phyloP scores from a whole-genome alignment of 2,329 filamentous ascomycete genomes.

The Colletotrichum eleusines region DNA sequence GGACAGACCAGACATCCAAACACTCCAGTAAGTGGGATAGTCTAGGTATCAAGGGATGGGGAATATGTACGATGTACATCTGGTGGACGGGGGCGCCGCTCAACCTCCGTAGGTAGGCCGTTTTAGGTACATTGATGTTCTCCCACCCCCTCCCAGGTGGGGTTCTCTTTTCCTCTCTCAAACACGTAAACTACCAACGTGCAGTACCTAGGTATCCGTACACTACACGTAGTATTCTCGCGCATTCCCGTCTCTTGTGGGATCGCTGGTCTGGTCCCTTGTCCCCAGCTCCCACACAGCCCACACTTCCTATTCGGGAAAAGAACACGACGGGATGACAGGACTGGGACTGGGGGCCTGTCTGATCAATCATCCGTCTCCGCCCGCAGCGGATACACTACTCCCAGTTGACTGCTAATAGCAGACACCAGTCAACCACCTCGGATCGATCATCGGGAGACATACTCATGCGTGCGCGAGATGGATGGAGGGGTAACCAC shows the following conservation, averaged over 20 bases:
- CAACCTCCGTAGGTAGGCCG: conserved; percentile 49
- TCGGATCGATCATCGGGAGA: neutral
- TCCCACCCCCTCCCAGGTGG: conserved; percentile 27
- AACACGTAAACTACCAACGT: too few species aligned
- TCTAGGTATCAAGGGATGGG: conserved; percentile 13
- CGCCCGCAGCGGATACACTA: neutral
- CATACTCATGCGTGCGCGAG: conserved; percentile 4
- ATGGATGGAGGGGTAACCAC: neutral
- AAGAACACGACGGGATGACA: conserved; percentile 33
- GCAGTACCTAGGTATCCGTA: too few species aligned
- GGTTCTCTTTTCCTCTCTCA: conserved; percentile 1
- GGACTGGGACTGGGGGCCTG: neutral
- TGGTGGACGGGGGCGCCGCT: conserved; percentile 40
- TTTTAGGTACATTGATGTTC: conserved; percentile 54
- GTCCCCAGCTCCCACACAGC: conserved; percentile 31
- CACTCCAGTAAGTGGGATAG: too few species aligned
- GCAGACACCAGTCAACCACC: neutral
- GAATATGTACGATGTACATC: too few species aligned
- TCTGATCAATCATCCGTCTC: neutral
- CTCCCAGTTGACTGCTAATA: conserved; percentile 15
- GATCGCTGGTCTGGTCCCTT: conserved; percentile 23
- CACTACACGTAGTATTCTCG: too few species aligned
- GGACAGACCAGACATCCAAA: neutral
- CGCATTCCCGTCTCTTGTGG: conserved; percentile 9
- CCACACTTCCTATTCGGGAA: conserved; percentile 32